These are phyloP conservation scores for Penicillium digitatum DNA, from an alignment of 2,329 filamentous ascomycete species.

Conservation along the genomic window DNA sequence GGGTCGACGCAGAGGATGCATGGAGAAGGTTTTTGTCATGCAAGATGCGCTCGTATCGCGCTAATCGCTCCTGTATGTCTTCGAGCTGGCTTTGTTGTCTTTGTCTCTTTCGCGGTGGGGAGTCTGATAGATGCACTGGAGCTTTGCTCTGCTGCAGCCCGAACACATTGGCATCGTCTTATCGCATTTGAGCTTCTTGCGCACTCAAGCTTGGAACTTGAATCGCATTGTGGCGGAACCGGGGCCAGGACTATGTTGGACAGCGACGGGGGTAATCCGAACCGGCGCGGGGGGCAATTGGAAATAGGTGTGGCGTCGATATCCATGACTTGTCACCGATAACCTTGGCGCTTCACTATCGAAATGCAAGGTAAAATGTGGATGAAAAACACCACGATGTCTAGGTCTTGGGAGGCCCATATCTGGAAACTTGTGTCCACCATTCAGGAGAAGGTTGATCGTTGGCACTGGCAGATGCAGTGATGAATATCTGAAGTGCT, in stretches of 20 bases:
- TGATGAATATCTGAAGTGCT: no score
- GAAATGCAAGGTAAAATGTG: not conserved
- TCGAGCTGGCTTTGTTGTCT: constrained; percentile 38
- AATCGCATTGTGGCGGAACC: constrained; percentile 1
- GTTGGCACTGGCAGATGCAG: no score
- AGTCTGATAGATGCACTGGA: constrained; percentile 42
- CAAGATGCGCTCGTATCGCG: constrained; percentile 42
- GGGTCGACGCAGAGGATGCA: not conserved
- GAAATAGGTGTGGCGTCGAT: not conserved
- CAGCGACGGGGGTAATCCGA: not conserved
- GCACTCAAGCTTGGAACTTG: constrained; percentile 25
- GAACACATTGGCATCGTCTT: constrained; percentile 32
- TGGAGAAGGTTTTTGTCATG: constrained; percentile 26
- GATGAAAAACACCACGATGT: no score
- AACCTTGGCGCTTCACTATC: not conserved
- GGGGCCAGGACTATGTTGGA: not conserved
- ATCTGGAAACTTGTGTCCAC: no score
- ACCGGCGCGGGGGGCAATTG: not conserved
- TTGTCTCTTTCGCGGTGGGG: constrained; percentile 39
- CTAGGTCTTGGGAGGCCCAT: no score
- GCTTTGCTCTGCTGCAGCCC: constrained; percentile 32
- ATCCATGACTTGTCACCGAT: not conserved
- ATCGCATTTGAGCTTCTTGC: constrained; percentile 44
- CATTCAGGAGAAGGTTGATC: not conserved
- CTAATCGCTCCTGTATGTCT: constrained; percentile 34